phyloP scores from a whole-genome alignment of 139 green algal species.

The Coccomyxa sp. region DNA sequence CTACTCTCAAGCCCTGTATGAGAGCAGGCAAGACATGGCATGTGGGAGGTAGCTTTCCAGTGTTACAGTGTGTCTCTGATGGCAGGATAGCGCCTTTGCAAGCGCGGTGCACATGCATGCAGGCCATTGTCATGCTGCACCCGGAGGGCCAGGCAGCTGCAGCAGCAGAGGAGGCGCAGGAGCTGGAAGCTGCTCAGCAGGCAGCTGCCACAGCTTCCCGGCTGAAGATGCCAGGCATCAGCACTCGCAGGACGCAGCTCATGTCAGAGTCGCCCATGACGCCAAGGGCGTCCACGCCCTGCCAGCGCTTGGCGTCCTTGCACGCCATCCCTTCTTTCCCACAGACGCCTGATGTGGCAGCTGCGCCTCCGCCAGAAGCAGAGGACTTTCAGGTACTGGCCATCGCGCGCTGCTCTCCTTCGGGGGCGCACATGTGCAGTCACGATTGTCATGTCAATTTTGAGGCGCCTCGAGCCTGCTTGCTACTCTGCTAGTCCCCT shows the following conservation, averaged over 20 bases:
- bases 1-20: too few relatives aligned
- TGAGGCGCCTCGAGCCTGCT: not conserved
- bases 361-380: too few relatives aligned
- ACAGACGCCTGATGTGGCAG: not conserved
- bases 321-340: not conserved
- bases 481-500: not conserved
- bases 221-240: not conserved
- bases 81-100: conserved; percentile 16
- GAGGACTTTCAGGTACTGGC: not conserved
- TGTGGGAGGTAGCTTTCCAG: not conserved
- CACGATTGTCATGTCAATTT: not conserved
- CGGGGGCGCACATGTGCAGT: too few relatives aligned
- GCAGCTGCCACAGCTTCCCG: conserved; percentile 6
- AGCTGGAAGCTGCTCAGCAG: conserved; percentile 7
- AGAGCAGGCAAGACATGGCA: not conserved
- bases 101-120: not conserved
- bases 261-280: not conserved
- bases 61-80: conserved; percentile 21
- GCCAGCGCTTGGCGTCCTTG: not conserved
- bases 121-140: conserved; percentile 40
- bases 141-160: conserved; percentile 15
- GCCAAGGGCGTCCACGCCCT: not conserved
- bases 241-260: not conserved
- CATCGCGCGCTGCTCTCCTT: too few relatives aligned
- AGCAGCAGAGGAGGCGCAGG: conserved; percentile 5